Percentiles rank a stretch among this genome's conserved stretches.
Evolutionary conservation across 179 eudicot species (phyloP).

Genomic region (Pouteria campechiana): DNA sequence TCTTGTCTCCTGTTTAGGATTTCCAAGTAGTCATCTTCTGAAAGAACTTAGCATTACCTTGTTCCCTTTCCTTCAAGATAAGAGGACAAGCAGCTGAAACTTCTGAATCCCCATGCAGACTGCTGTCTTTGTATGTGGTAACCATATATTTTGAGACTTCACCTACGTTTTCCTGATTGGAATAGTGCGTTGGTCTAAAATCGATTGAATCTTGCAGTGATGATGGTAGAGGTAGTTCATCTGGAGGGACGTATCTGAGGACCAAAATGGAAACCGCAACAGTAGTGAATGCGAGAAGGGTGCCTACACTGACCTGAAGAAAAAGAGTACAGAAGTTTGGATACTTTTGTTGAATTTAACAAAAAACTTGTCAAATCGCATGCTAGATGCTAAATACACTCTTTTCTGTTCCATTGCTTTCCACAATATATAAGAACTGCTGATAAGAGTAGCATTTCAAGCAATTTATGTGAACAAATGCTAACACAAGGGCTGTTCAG

Average conservation of each 20-base stretch:
- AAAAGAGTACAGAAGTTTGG: slow-evolving; percentile 6
- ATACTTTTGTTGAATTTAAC: too few species aligned
- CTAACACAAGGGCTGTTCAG: too few species aligned
- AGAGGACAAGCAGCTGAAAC: slow-evolving; percentile 8
- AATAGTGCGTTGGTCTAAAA: slow-evolving; percentile 12
- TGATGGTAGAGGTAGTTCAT: slow-evolving; percentile 23
- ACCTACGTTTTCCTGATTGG: slow-evolving; percentile 8
- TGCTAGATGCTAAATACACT: too few species aligned
- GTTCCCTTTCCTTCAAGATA: slow-evolving; percentile 14
- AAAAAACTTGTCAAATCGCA: too few species aligned
- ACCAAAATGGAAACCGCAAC: slow-evolving; percentile 59
- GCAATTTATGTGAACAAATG: too few species aligned
- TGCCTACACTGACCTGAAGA: slow-evolving; percentile 73
- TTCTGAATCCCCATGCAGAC: slow-evolving; percentile 11
- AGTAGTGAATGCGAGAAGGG: slow-evolving; percentile 55
- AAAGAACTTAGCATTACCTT: slow-evolving; percentile 11
- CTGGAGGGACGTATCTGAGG: slow-evolving; percentile 55
- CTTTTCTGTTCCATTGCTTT: too few species aligned
- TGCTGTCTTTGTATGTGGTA: slow-evolving; percentile 10
- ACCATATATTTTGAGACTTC: slow-evolving; percentile 19
- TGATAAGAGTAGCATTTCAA: too few species aligned
- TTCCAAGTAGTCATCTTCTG: too few species aligned
- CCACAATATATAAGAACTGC: too few species aligned
- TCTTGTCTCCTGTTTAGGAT: too few species aligned
- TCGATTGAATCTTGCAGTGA: slow-evolving; percentile 18